Conservation (phyloP, 257 asterid genomes). For the Ophiorrhiza pumila region DNA sequence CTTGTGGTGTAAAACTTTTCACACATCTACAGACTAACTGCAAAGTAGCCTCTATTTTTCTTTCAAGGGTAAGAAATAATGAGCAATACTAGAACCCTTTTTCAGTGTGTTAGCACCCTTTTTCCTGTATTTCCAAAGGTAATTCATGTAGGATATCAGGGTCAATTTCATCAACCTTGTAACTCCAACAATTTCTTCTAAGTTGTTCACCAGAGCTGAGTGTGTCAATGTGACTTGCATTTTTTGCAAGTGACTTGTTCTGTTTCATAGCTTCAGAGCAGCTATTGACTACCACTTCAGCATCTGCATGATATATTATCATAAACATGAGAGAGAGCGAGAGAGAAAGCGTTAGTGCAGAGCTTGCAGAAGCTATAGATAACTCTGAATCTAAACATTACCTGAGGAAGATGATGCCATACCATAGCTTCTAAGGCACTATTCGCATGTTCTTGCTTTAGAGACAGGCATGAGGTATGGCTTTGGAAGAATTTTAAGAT, state of each 20-base stretch:
- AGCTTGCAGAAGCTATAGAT: neutral
- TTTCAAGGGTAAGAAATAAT: constrained; percentile 57
- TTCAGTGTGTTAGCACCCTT: constrained; percentile 54
- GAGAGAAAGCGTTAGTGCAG: too few species aligned
- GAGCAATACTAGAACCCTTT: constrained; percentile 56
- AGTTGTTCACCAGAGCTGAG: constrained; percentile 29
- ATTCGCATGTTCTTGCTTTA: constrained; percentile 32
- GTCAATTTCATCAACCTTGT: constrained; percentile 70
- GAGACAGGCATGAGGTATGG: constrained; percentile 33
- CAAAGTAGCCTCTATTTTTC: constrained; percentile 17
- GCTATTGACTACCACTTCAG: constrained; percentile 16
- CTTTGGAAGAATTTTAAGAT: constrained; percentile 59
- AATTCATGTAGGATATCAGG: constrained; percentile 59
- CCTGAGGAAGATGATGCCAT: constrained; percentile 58
- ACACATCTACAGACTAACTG: neutral
- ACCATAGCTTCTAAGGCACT: constrained; percentile 34
- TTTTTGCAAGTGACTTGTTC: constrained; percentile 24
- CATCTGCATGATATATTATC: constrained; percentile 9
- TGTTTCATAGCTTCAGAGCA: constrained; percentile 19
- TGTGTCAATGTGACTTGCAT: constrained; percentile 22
- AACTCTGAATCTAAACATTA: constrained; percentile 23
- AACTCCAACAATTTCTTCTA: constrained; percentile 45
- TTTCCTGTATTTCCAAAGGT: constrained; percentile 69
- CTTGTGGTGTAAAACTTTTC: neutral
- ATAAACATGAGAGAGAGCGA: neutral